Conservation (phyloP, 2,329 filamentous ascomycete genomes). For the Drechslera avenae region DNA sequence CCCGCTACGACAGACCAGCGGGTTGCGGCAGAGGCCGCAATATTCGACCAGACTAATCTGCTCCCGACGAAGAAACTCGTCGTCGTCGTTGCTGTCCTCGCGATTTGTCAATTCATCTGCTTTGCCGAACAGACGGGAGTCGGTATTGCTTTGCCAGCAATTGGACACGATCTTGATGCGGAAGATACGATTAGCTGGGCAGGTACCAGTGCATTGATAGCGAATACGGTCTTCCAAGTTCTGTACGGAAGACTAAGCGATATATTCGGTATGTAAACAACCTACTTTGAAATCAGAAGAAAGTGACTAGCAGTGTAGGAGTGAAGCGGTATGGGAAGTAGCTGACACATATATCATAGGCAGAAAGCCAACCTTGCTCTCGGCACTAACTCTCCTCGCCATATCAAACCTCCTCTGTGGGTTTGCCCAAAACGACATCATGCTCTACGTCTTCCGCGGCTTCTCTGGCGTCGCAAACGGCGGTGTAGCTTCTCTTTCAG, state of each 20-base stretch:
- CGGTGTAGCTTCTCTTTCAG: constrained; percentile 56
- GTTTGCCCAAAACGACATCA: constrained; percentile 59
- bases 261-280: constrained; percentile 55
- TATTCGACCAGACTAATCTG: constrained; percentile 58
- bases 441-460: constrained; percentile 66
- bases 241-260: constrained; percentile 68
- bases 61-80: constrained; percentile 58
- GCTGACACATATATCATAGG: constrained; percentile 5
- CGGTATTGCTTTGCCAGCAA: constrained; percentile 48
- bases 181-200: constrained; percentile 61
- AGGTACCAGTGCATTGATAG: constrained; percentile 59
- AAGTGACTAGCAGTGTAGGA: background rate
- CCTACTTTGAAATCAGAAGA: background rate
- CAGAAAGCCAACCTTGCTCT: constrained; percentile 54
- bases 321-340: too few relatives aligned
- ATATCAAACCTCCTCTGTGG: constrained; percentile 65
- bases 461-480: constrained; percentile 65
- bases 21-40: constrained; percentile 18
- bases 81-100: constrained; percentile 58
- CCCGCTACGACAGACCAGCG: too few relatives aligned
- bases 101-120: constrained; percentile 59
- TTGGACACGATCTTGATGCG: constrained; percentile 47
- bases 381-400: constrained; percentile 58
- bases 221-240: constrained; percentile 67
- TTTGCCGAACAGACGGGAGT: constrained; percentile 65